Evolutionary conservation across 108 stramenopile genomes (phyloP).

Genomic region (Discostella pseudostelligera): DNA sequence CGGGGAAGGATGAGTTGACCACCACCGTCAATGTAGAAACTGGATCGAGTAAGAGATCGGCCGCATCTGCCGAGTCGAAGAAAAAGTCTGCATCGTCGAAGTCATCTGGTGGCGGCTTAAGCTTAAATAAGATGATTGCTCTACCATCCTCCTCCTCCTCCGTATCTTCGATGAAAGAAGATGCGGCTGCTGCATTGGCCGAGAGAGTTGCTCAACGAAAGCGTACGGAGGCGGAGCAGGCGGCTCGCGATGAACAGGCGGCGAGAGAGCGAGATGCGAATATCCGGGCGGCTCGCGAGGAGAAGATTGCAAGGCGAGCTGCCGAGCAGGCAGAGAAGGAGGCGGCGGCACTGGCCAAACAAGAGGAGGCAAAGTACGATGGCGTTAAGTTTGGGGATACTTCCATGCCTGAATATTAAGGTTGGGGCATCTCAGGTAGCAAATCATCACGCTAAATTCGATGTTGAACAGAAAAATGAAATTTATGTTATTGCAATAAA

Average conservation of each 20-base stretch:
- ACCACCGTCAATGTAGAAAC: neutral
- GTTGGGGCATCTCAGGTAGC: neutral
- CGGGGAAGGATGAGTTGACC: slow-evolving; percentile 37
- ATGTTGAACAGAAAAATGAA: too few species aligned
- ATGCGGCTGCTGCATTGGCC: slow-evolving; percentile 24
- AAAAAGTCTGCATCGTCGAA: slow-evolving; percentile 29
- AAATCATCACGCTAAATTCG: too few species aligned
- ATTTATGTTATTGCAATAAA: too few species aligned
- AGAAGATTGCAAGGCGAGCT: slow-evolving; percentile 32
- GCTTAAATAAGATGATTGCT: slow-evolving; percentile 4
- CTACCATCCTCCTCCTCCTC: slow-evolving; percentile 11
- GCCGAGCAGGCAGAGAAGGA: slow-evolving; percentile 38
- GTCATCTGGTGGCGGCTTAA: neutral
- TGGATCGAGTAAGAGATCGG: slow-evolving; percentile 18
- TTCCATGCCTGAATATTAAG: slow-evolving; percentile 27
- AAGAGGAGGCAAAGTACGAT: slow-evolving; percentile 16
- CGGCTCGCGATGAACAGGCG: slow-evolving; percentile 14
- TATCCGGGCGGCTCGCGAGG: slow-evolving; percentile 17
- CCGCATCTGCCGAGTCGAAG: slow-evolving; percentile 13
- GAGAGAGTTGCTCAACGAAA: slow-evolving; percentile 33
- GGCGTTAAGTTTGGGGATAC: slow-evolving; percentile 32
- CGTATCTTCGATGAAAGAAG: slow-evolving; percentile 23
- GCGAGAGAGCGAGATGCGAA: slow-evolving; percentile 25
- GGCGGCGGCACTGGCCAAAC: slow-evolving; percentile 30
- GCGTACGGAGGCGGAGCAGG: slow-evolving; percentile 23